Evolutionary conservation across 208 protist genomes (phyloP).

Genomic region (Leishmania gerbilli): DNA sequence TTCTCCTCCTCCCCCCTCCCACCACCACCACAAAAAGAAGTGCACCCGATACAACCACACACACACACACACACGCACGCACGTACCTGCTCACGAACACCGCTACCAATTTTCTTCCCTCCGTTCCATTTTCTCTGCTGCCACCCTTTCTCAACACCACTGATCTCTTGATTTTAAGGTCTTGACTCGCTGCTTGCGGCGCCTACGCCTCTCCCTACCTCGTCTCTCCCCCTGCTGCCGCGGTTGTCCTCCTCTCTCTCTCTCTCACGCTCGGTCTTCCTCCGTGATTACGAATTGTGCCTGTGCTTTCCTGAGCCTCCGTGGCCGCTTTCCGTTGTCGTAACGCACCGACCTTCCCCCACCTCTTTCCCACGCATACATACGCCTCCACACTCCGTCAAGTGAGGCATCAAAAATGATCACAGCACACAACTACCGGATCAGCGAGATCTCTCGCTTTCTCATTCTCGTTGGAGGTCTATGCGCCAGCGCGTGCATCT

Average conservation of each 20-base stretch:
- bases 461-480: slow-evolving; percentile 49
- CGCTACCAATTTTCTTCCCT: neutral
- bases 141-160: too few relatives aligned
- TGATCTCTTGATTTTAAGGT: too few relatives aligned
- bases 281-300: too few relatives aligned
- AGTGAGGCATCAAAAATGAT: slow-evolving; percentile 5
- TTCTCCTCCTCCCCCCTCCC: neutral
- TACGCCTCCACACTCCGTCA: neutral
- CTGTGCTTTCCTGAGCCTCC: too few relatives aligned
- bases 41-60: neutral
- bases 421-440: slow-evolving; percentile 33
- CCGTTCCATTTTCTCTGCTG: neutral
- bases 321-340: neutral
- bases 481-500: slow-evolving; percentile 34
- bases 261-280: neutral
- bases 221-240: neutral
- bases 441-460: slow-evolving; percentile 56
- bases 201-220: too few relatives aligned
- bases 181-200: too few relatives aligned
- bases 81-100: neutral
- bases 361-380: too few relatives aligned
- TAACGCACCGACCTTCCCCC: neutral
- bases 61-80: neutral
- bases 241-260: neutral
- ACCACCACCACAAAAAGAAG: too few relatives aligned